phyloP scores from a whole-genome alignment of 208 protist genomes.

The Blastocrithidia nonstop region DNA sequence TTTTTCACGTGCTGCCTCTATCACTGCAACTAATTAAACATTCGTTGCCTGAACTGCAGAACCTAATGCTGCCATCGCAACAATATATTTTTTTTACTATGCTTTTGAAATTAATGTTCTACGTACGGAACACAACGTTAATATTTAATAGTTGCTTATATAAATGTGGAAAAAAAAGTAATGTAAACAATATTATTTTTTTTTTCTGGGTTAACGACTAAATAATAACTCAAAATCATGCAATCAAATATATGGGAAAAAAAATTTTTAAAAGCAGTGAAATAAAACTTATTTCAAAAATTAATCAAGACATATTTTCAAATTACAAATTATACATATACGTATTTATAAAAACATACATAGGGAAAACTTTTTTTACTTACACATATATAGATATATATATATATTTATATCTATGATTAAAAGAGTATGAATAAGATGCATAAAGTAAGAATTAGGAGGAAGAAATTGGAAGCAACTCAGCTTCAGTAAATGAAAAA shows the following conservation, averaged over 20 bases:
- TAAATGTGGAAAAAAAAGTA: background rate
- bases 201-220: background rate
- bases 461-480: too few species aligned
- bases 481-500: too few species aligned
- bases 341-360: too few species aligned
- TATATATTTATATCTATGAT: too few species aligned
- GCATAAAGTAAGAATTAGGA: constrained; percentile 4
- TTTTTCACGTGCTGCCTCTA: constrained; percentile 81
- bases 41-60: constrained; percentile 72
- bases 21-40: constrained; percentile 75
- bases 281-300: background rate
- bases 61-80: constrained; percentile 58
- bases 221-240: background rate
- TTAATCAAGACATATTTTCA: constrained; percentile 1
- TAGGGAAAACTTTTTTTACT: too few species aligned
- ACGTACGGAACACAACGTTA: constrained; percentile 2
- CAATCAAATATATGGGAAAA: background rate
- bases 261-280: constrained; percentile 1
- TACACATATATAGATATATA: too few species aligned
- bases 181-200: constrained; percentile 3
- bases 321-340: background rate
- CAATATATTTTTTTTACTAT: background rate
- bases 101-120: too few species aligned
- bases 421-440: background rate
- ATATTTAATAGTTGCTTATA: background rate